Evolutionary conservation across 371 early-diverging fungal species (phyloP), one percentile per base, ranked within the genome.

Genomic region (Mortierella sp.): DNA sequence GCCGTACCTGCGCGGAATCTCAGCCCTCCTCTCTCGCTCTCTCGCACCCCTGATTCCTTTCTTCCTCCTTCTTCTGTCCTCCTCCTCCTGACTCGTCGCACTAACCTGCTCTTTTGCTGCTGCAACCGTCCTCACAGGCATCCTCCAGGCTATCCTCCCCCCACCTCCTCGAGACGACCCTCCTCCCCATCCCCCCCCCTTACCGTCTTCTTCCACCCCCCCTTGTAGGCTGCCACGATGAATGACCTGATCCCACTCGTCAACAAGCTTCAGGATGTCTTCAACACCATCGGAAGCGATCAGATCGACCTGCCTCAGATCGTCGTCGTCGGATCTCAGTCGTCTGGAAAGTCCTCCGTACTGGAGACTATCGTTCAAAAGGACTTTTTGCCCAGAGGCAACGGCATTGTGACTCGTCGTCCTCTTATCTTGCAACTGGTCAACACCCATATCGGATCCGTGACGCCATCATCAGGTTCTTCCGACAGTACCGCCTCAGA

Each of bases 201-300:
- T 51, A 39, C 24, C 41, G 14, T 2, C 30, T 26, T 38, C 16
- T 8, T 39, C 34, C 7, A 42, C 3, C 18, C 42, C 42, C 16
- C 42, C 6, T 42, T 42, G 42, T 39, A 30, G 26, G 9, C 45
- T 39, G 38, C 42, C 48, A n/a, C 58, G 52, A 51, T 93, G 94
- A 89, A 94, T 64, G 90, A 91, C 82, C 83, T 95, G 45, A 93
- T 95, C 71, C 91, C 89, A 9, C 78, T 93, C 27, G 90, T 95
- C 67, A 97, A 97, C 82, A 91, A 90, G 76, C 88, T 97, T 26
- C 98, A 96, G 81, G 95, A 95, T 74, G 94, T 95, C n/a, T 93
- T 96, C 82, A 87, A 90, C 49, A 87, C 92, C 26, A 86, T 92
- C 60, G 92, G 93, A 65, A 89, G 87, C 71, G 92, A 93, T 66